A percentile compares a stretch with the other conserved stretches of the same genome.
Conservation (phyloP, 495 filamentous ascomycete species). For the Symbiotaphrina buchneri region DNA sequence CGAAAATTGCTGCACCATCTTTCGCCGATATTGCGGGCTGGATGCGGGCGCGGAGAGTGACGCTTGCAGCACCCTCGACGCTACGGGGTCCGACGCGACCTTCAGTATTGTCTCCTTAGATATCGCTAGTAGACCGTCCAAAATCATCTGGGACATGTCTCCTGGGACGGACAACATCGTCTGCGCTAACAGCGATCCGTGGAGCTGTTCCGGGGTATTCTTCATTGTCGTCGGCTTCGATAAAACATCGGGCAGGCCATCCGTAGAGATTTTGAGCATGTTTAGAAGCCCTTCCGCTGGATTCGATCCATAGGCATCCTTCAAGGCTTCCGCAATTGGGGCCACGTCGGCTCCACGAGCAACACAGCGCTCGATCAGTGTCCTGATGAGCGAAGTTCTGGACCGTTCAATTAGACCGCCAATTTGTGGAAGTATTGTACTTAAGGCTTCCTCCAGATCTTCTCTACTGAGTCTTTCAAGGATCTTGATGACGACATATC, state of each 20-base stretch:
- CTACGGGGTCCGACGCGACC: conserved; percentile 33
- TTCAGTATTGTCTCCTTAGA: conserved; percentile 16
- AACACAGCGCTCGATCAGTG: conserved; percentile 60
- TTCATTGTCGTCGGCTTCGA: background rate
- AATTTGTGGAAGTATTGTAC: conserved; percentile 45
- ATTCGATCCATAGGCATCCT: conserved; percentile 30
- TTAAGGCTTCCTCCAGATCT: conserved; percentile 46
- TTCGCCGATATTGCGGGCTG: conserved; percentile 33
- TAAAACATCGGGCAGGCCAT: conserved; percentile 6
- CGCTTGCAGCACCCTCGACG: conserved; percentile 48
- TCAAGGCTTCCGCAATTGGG: conserved; percentile 34
- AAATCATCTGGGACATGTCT: conserved; percentile 29
- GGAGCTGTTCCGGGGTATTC: conserved; percentile 22
- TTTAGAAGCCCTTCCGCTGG: conserved; percentile 9
- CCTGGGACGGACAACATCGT: conserved; percentile 36
- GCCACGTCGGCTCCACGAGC: conserved; percentile 39
- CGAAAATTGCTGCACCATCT: conserved; percentile 34
- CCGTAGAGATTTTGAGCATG: conserved; percentile 9
- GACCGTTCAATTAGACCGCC: conserved; percentile 44
- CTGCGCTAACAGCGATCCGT: conserved; percentile 44
- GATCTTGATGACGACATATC: conserved; percentile 58
- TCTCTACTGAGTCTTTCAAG: conserved; percentile 69
- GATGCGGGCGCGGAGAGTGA: conserved; percentile 34
- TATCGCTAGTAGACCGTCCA: conserved; percentile 27
- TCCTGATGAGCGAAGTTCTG: conserved; percentile 54